Percentiles rank a stretch among this genome's conserved stretches.
These are phyloP conservation scores for Forsythia viridissima DNA, from an alignment of 257 asterid genomes.

Conservation along the genomic window DNA sequence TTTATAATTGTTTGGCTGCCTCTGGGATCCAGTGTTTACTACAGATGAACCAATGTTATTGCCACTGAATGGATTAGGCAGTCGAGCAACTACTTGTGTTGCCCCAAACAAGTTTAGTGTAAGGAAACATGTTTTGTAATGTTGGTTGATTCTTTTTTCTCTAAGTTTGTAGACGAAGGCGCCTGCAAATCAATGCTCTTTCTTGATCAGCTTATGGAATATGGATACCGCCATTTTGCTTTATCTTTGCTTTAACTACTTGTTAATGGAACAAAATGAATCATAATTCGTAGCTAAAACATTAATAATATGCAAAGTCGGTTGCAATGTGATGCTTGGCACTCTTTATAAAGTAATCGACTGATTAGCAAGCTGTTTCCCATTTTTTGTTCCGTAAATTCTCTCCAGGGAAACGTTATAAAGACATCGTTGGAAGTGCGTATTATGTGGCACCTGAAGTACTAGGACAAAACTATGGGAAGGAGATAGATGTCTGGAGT, in stretches of 20 bases:
- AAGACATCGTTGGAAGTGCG: constrained; percentile 63
- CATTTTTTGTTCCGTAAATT: not conserved
- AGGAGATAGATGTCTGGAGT: constrained; percentile 75
- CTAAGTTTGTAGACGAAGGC: too few relatives aligned
- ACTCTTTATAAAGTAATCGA: not conserved
- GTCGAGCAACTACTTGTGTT: too few relatives aligned
- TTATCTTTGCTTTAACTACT: too few relatives aligned
- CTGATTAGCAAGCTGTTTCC: not conserved
- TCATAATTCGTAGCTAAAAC: too few relatives aligned
- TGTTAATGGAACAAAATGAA: too few relatives aligned
- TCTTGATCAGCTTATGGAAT: not conserved
- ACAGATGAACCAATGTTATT: too few relatives aligned
- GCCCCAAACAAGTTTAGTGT: too few relatives aligned
- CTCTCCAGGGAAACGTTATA: constrained; percentile 50
- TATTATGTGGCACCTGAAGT: constrained; percentile 81
- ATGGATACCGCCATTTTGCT: not conserved
- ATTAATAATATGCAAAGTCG: not conserved
- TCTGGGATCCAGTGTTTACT: too few relatives aligned
- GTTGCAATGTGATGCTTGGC: not conserved
- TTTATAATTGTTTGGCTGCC: too few relatives aligned
- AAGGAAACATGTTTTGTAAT: too few relatives aligned
- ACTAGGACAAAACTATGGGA: constrained; percentile 50
- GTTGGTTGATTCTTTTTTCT: too few relatives aligned
- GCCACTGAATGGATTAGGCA: too few relatives aligned
- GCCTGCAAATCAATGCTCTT: not conserved